These are phyloP conservation scores for Russula vinacea DNA, from an alignment of 768 basidiomycete genomes.

Conservation along the genomic window DNA sequence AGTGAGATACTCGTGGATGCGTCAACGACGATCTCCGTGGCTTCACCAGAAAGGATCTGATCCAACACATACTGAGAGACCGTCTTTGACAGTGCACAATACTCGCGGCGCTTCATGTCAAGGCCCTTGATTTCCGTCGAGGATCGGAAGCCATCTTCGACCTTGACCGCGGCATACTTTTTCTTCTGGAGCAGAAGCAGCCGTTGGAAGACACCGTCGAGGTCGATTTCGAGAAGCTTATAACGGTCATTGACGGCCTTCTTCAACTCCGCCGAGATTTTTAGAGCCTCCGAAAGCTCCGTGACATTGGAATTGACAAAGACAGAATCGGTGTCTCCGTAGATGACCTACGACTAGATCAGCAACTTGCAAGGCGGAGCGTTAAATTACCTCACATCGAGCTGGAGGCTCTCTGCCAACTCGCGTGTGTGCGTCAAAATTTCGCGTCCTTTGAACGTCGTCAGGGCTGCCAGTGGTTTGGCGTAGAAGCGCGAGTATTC, in stretches of 20 bases:
- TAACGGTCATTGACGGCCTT: slow-evolving; percentile 95
- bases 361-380: slow-evolving; percentile 2
- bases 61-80: slow-evolving; percentile 93
- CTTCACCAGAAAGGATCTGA: slow-evolving; percentile 86
- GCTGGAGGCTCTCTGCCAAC: slow-evolving; percentile 81
- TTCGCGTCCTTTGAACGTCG: slow-evolving; percentile 96
- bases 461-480: slow-evolving; percentile 92
- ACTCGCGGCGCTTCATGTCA: slow-evolving; percentile 99
- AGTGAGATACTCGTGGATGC: slow-evolving; percentile 87
- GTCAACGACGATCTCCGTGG: slow-evolving; percentile 86
- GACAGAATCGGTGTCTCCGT: slow-evolving; percentile 98
- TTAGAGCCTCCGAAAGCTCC: slow-evolving; percentile 82
- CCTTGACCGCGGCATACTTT: slow-evolving; percentile 97
- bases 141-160: slow-evolving; percentile 76
- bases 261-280: slow-evolving; percentile 90
- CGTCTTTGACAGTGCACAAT: slow-evolving; percentile 84
- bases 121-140: slow-evolving; percentile 92
- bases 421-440: slow-evolving; percentile 92
- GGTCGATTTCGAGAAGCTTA: slow-evolving; percentile 92
- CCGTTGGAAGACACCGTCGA: slow-evolving; percentile 91
- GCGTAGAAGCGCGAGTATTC: slow-evolving; percentile 97
- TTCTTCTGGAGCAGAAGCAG: slow-evolving; percentile 95
- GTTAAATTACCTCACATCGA: slow-evolving; percentile 58
- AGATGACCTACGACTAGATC: slow-evolving; percentile 69
- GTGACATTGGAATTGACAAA: slow-evolving; percentile 96